A percentile compares a stretch with the other conserved stretches of the same genome.
Conservation (phyloP, 805 yeast genomes). For the Metschnikowia kofuensis region DNA sequence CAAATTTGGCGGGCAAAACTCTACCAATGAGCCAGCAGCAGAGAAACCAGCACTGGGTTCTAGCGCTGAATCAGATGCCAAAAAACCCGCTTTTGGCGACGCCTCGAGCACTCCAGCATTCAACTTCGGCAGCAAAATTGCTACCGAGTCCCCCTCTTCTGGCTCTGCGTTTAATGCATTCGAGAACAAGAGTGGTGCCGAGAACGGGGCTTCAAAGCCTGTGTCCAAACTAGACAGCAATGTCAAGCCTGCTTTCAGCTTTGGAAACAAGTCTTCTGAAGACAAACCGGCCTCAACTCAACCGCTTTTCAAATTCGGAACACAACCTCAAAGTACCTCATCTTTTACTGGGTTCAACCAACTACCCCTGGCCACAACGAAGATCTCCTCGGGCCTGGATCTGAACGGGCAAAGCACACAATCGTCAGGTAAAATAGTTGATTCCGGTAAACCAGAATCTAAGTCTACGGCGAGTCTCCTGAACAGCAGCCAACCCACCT, state of each 20-base stretch:
- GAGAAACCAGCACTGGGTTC: background rate
- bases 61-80: background rate
- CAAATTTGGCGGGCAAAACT: no score
- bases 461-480: no score
- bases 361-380: no score
- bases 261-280: conserved; percentile 1
- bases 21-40: no score
- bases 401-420: no score
- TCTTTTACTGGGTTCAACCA: no score
- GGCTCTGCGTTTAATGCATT: background rate
- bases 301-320: background rate
- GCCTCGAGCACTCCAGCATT: no score
- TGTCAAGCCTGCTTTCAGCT: conserved; percentile 1
- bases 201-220: background rate
- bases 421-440: background rate
- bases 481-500: background rate
- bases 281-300: background rate
- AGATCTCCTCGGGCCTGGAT: no score
- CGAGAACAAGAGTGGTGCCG: background rate
- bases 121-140: no score
- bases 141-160: no score
- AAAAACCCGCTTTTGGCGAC: background rate
- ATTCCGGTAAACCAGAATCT: no score
- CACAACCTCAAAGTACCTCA: background rate
- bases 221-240: background rate